These are phyloP conservation scores for Populus davidiana DNA, from an alignment of 345 rosid genomes.

Conservation along the genomic window DNA sequence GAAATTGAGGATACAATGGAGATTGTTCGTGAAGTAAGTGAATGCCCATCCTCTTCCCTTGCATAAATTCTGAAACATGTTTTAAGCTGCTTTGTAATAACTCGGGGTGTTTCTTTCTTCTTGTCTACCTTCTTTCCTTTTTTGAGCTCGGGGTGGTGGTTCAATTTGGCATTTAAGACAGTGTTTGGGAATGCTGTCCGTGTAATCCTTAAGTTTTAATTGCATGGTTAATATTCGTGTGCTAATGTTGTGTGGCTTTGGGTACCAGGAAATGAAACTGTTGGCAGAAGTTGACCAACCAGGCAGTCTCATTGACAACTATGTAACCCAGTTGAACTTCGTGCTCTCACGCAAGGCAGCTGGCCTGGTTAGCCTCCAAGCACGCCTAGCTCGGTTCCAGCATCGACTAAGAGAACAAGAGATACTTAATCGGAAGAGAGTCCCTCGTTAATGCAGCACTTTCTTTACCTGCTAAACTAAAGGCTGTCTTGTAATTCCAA, in stretches of 20 bases:
- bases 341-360: constrained; percentile 98
- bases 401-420: constrained; percentile 94
- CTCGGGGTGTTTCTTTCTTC: neutral
- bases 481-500: constrained; percentile 24
- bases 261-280: constrained; percentile 85
- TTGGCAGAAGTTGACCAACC: constrained; percentile 92
- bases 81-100: neutral
- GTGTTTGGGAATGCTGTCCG: too few relatives aligned
- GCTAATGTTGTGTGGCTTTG: neutral
- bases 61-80: too few relatives aligned
- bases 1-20: constrained; percentile 99
- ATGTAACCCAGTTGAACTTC: constrained; percentile 82
- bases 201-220: neutral
- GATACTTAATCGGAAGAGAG: constrained; percentile 83
- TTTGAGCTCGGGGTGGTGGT: neutral
- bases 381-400: constrained; percentile 95
- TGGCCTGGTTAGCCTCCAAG: constrained; percentile 63
- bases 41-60: neutral
- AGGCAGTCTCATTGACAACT: constrained; percentile 90
- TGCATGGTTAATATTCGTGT: neutral
- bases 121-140: neutral
- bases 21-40: constrained; percentile 89
- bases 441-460: constrained; percentile 44
- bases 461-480: neutral
- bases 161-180: neutral